These are phyloP conservation scores for Phytophthora tentaculata DNA, from an alignment of 352 stramenopile genomes.

Conservation along the genomic window DNA sequence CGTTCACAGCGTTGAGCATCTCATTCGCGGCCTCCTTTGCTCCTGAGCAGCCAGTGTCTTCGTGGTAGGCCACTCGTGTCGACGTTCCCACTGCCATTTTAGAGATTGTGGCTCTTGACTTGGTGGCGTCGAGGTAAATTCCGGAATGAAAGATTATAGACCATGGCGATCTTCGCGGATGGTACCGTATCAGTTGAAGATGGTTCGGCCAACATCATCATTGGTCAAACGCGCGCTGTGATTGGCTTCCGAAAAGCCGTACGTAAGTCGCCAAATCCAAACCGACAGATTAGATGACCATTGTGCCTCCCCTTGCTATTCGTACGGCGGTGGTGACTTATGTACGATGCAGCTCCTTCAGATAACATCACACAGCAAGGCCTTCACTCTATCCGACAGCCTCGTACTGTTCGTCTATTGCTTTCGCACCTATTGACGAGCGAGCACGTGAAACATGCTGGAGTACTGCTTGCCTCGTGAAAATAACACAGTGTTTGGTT, in stretches of 20 bases:
- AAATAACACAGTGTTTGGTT: no score
- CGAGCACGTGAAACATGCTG: no score
- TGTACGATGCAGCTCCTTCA: background rate
- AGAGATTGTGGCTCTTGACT: slow-evolving; percentile 1
- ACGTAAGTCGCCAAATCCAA: slow-evolving; percentile 27
- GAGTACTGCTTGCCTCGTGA: no score
- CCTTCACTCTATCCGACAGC: no score
- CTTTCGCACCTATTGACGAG: no score
- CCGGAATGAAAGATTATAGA: slow-evolving; percentile 17
- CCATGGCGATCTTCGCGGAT: slow-evolving; percentile 13
- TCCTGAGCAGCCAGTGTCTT: slow-evolving; percentile 3
- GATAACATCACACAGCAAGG: background rate
- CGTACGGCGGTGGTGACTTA: background rate
- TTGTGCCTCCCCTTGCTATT: no score
- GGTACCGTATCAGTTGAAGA: slow-evolving; percentile 16
- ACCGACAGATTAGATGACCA: slow-evolving; percentile 23
- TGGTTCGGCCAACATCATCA: slow-evolving; percentile 13
- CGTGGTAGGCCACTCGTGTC: slow-evolving; percentile 26
- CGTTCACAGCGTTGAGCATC: slow-evolving; percentile 18
- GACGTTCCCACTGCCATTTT: slow-evolving; percentile 19
- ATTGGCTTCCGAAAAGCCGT: slow-evolving; percentile 28
- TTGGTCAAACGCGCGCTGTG: slow-evolving; percentile 2
- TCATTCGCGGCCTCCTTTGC: slow-evolving; percentile 24
- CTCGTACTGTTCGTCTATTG: no score
- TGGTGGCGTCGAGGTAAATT: slow-evolving; percentile 22